These are phyloP conservation scores for Anthracocystis panici-leucophaei DNA, from an alignment of 1,284 basidiomycete genomes.

Conservation along the genomic window DNA sequence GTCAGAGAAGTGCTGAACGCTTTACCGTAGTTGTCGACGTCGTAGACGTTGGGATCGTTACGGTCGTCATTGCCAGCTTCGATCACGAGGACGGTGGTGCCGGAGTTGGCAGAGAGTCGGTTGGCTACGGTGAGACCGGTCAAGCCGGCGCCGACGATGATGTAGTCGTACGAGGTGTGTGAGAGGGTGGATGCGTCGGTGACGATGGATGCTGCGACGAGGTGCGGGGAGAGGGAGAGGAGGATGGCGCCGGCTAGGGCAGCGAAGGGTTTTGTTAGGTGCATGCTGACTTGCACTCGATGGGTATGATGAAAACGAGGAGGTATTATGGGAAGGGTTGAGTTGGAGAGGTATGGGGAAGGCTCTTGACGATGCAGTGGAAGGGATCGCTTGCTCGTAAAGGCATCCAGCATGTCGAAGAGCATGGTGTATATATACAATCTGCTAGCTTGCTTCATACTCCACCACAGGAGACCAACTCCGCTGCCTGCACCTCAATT, in stretches of 20 bases:
- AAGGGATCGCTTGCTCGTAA: no score
- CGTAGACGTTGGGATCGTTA: slow-evolving; percentile 31
- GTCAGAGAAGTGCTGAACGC: slow-evolving; percentile 73
- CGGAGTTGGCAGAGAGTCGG: slow-evolving; percentile 61
- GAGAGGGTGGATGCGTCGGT: slow-evolving; percentile 19
- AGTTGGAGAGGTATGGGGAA: no score
- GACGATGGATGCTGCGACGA: slow-evolving; percentile 22
- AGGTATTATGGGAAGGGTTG: no score
- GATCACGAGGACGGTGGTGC: slow-evolving; percentile 62
- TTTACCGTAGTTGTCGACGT: slow-evolving; percentile 71
- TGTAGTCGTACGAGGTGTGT: slow-evolving; percentile 62
- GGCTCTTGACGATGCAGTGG: no score
- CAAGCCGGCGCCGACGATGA: slow-evolving; percentile 63
- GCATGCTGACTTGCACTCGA: slow-evolving; percentile 7
- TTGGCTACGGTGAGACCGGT: slow-evolving; percentile 64
- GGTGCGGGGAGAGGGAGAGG: slow-evolving; percentile 10
- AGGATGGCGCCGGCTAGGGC: slow-evolving; percentile 14
- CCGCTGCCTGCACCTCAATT: no score
- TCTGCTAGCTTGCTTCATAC: no score
- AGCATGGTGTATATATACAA: no score
- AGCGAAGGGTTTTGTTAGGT: slow-evolving; percentile 28
- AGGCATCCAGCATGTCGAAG: no score
- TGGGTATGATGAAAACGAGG: background rate
- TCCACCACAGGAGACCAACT: no score
- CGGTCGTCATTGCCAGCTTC: slow-evolving; percentile 66